Evolutionary conservation across 331 rosid species (phyloP).

Genomic region (Quercus lobata): DNA sequence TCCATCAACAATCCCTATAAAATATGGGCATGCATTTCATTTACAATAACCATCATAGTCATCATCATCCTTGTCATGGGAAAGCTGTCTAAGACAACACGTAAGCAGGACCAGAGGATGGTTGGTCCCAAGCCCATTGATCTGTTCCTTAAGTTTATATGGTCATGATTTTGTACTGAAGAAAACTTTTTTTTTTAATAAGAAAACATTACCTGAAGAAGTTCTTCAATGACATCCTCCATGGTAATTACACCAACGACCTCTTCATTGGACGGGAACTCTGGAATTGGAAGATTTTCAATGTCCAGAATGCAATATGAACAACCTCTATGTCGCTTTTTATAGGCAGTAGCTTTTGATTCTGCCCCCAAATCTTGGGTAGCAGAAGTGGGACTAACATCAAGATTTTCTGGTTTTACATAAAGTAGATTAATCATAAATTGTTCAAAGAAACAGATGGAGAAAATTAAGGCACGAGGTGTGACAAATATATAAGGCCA

Average conservation of each 20-base stretch:
- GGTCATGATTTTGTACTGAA: background rate
- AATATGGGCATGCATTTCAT: background rate
- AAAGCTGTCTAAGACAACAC: background rate
- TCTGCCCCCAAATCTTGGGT: conserved; percentile 34
- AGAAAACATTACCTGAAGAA: conserved; percentile 77
- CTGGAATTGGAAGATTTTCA: conserved; percentile 77
- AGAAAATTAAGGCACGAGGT: background rate
- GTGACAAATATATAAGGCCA: background rate
- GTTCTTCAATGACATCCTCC: conserved; percentile 99
- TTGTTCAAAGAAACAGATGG: background rate
- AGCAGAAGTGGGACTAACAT: conserved; percentile 18
- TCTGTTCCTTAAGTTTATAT: background rate
- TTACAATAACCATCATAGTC: background rate
- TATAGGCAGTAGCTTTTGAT: conserved; percentile 53
- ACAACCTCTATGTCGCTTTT: conserved; percentile 94
- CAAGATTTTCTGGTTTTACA: conserved; percentile 21
- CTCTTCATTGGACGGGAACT: conserved; percentile 59
- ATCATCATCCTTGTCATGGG: background rate
- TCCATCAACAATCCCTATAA: background rate
- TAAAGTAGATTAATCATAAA: conserved; percentile 18
- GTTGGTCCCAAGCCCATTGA: background rate
- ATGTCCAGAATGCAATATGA: conserved; percentile 86
- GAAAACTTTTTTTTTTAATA: background rate
- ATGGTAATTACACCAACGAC: conserved; percentile 95
- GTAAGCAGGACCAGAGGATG: background rate